A percentile compares a stretch with the other conserved stretches of the same genome.
Evolutionary conservation across 202 grass and related monocot genomes (phyloP).

Genomic region (Schoenoplectus tabernaemontani): DNA sequence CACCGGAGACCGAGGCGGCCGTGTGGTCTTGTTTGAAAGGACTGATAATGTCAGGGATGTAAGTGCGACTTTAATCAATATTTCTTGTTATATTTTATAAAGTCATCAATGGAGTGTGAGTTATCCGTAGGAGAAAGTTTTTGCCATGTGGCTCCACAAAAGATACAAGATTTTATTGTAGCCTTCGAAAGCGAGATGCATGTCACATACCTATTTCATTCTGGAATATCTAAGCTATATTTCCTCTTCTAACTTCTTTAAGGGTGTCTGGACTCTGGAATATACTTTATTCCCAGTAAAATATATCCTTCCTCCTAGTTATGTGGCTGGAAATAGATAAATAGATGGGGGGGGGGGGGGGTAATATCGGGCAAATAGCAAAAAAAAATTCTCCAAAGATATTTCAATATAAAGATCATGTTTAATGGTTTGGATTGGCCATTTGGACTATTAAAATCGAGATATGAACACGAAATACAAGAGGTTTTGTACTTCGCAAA

Average conservation of each 20-base stretch:
- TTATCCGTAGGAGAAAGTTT: background rate
- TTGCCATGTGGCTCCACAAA: background rate
- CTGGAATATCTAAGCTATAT: background rate
- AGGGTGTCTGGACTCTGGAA: background rate
- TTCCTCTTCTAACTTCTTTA: background rate
- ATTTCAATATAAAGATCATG: too few species aligned
- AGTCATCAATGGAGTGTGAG: background rate
- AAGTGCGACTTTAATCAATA: constrained; percentile 30
- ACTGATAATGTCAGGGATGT: constrained; percentile 59
- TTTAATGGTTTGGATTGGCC: too few species aligned
- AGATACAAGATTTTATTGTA: background rate
- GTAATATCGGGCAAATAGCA: background rate
- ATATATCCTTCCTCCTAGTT: background rate
- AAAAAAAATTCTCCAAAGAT: too few species aligned
- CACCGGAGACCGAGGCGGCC: constrained; percentile 83
- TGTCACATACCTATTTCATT: background rate
- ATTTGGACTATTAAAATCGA: too few species aligned
- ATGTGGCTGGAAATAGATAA: background rate
- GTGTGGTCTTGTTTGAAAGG: constrained; percentile 90
- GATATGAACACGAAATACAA: too few species aligned
- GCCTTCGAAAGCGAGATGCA: background rate
- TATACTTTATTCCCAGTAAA: background rate
- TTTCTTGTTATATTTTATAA: constrained; percentile 5
- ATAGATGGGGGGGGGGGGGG: too few species aligned
- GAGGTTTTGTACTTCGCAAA: too few species aligned